Conservation (phyloP, 345 rosid genomes). For the Chamaenerion angustifolium region DNA sequence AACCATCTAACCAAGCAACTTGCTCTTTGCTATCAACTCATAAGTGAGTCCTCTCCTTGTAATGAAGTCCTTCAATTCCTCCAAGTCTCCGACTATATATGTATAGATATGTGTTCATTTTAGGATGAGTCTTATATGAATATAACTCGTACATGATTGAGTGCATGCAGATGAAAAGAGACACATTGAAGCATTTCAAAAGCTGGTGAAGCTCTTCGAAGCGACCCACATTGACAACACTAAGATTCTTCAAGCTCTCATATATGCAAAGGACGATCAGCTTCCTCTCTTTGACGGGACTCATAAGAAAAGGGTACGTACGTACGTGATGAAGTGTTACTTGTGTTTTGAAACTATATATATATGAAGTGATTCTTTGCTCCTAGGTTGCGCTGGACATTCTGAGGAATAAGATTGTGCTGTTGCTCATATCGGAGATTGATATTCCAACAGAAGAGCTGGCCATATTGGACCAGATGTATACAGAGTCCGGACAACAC, state of each 20-base stretch:
- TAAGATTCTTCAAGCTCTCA: constrained; percentile 45
- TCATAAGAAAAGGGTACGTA: constrained; percentile 32
- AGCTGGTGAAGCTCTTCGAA: constrained; percentile 31
- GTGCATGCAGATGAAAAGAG: constrained; percentile 36
- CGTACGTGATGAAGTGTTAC: too few relatives aligned
- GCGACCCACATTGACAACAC: constrained; percentile 44
- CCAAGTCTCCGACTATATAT: neutral
- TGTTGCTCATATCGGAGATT: constrained; percentile 44
- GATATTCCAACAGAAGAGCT: constrained; percentile 28
- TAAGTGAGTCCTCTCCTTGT: constrained; percentile 21
- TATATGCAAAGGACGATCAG: constrained; percentile 37
- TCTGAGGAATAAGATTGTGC: constrained; percentile 36
- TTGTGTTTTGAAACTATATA: neutral
- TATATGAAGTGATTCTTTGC: neutral
- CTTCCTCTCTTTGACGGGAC: constrained; percentile 40
- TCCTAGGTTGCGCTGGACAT: constrained; percentile 33
- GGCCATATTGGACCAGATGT: constrained; percentile 22
- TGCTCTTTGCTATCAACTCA: constrained; percentile 20
- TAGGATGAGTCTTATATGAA: neutral
- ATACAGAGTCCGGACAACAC: constrained; percentile 18
- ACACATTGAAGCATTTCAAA: constrained; percentile 28
- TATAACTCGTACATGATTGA: neutral
- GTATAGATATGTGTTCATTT: neutral
- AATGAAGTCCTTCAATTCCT: too few relatives aligned
- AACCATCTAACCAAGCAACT: constrained; percentile 27